Percentiles rank a stretch among this genome's conserved stretches.
Conservation (phyloP, 2,329 filamentous ascomycete species). For the Chaetomium strumarium region DNA sequence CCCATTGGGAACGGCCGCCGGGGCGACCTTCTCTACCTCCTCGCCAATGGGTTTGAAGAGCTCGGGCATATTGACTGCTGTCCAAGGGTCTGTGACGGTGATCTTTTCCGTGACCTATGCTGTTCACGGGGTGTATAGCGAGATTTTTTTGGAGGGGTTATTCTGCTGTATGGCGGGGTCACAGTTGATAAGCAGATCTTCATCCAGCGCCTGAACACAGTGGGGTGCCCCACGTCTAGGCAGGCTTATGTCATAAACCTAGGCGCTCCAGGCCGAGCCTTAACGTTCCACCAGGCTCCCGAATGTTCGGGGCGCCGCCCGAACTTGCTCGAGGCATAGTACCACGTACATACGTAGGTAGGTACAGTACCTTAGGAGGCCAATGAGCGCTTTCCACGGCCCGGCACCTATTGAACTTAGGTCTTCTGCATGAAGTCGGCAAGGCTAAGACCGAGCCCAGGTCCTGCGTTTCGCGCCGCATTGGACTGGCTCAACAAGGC, state of each 20-base stretch:
- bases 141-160: conserved; percentile 36
- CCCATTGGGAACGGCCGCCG: conserved; percentile 33
- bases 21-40: conserved; percentile 50
- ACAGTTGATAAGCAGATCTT: not conserved
- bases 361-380: too few species aligned
- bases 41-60: conserved; percentile 59
- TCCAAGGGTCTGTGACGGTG: conserved; percentile 33
- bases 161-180: conserved; percentile 31
- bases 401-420: conserved; percentile 11
- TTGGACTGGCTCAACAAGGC: conserved; percentile 54
- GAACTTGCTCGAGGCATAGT: not conserved
- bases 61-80: conserved; percentile 34
- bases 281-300: conserved; percentile 18
- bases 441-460: conserved; percentile 44
- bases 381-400: not conserved
- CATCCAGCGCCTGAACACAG: conserved; percentile 11
- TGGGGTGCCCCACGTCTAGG: conserved; percentile 10
- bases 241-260: conserved; percentile 31
- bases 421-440: conserved; percentile 47
- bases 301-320: conserved; percentile 21
- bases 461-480: conserved; percentile 31
- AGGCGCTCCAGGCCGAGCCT: not conserved
- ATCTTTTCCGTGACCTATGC: conserved; percentile 23
- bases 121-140: not conserved
- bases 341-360: not conserved